Evolutionary conservation across 2,329 filamentous ascomycete species (phyloP), one percentile per base, ranked within the genome.

Genomic region (Clathrospora elynae): DNA sequence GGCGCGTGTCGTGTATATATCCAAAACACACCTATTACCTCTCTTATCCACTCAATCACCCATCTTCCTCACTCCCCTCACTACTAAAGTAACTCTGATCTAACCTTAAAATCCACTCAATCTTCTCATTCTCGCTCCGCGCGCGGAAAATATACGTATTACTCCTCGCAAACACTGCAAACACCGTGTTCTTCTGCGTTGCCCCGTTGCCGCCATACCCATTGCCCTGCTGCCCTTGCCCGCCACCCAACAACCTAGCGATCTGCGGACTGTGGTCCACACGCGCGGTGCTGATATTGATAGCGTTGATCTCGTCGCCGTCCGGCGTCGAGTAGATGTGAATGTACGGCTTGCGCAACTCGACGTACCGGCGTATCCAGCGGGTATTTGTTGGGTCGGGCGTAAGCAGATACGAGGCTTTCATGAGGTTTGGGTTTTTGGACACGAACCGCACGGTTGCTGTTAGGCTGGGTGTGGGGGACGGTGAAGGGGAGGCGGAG

Each of bases 71-170:
- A 31, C 54, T 55, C 16, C 53, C 55, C 42, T 61, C 58, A 7
- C 51, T 55, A 14, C 49, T 53, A 29, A 83, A 82, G 67, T 80
- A 85, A 55, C 86, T 88, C 75, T 96, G 87, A 71, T 99, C 93
- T 58, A 99, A 90, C 62, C 87, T 86, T 70, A 95, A 81, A 58
- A 99, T 96, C 93, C 93, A 99, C 68, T 97, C 93, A 58, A 91
- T 86, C 77, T 96, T 96, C 70, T 96, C 91, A 34, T 85, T 81
- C 74, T 96, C 92, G 60, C 84, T 92, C 45, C 90, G 80, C 16
- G 90, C 88, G 10, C 90, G 89, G 70, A 99, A 97, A 26, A 99
- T 78, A 81, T 91, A 99, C 20, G 91, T 96, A 71, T 96, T 96
- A 68, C 93, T 87, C 46, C 87, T 88, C 28, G 89, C 92, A 66